Base-by-base conservation (phyloP, 495 filamentous ascomycete genomes). In the Eremomyces bilateralis region DNA sequence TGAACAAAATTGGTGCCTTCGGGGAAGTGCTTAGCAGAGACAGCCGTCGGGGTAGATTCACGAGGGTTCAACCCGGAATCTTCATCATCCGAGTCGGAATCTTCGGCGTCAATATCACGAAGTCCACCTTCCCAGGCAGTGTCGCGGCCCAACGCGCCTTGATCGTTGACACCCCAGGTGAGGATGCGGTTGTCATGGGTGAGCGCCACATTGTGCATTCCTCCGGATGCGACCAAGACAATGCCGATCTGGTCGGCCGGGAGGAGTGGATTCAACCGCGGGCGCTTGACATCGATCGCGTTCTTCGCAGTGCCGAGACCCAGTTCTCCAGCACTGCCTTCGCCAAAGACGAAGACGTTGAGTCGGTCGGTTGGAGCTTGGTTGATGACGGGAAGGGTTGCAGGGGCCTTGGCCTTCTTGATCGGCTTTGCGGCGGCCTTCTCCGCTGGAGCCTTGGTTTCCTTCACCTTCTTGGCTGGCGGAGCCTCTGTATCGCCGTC, bases 161-260 rank as follows among this genome's bases (percentile, higher is more conserved):
- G 60, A 41, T 76, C 68, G 41, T 79, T 80, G 37, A 76, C 71
- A 38, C 75, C 75, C 75, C 75, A 80, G 1, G 72, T 74, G 21
- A 71, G 54, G 32, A 80, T 65, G 42, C 60, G 59, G 47, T 73
- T 73, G 41, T 77, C 67, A 4, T 61, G 49, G 10, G 75, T 77
- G 2, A 80, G 57, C 5, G 68, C 73, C 35, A 67, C 54, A 29
- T 56, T 58, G 40, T 80, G 75, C 68, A 78, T 75, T 20, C 71
- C 73, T 17, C 74, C 76, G 29, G 64, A 58, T 25, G 70, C 66
- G 5, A 80, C 43, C 21, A 65, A 58, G 16, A 79, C 70, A 19
- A 77, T 61, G 13, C 74, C 71, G 21, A 76, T 65, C 15, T 58
- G 57, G 29, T 71, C 63, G 11, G 71, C 60, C 22, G 53, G 43